phyloP scores from a whole-genome alignment of 1,139 yeast genomes.

The Pichia cactophila region DNA sequence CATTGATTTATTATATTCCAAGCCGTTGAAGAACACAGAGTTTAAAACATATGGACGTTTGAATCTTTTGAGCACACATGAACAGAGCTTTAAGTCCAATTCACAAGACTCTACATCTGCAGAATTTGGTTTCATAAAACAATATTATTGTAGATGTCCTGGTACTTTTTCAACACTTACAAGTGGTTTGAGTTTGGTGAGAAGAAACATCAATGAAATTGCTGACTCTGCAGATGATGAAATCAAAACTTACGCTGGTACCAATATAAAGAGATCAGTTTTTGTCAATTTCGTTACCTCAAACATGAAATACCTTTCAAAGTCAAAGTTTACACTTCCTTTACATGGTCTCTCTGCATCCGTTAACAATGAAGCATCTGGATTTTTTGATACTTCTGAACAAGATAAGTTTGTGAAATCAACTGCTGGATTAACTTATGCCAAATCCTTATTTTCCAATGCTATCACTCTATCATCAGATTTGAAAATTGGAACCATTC shows the following conservation, averaged over 20 bases:
- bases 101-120: conserved; percentile 30
- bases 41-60: conserved; percentile 23
- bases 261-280: conserved; percentile 25
- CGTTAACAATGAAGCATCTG: conserved; percentile 25
- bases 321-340: conserved; percentile 23
- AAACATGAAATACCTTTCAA: conserved; percentile 28
- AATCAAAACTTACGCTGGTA: conserved; percentile 30
- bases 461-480: conserved; percentile 34
- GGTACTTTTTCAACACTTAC: conserved; percentile 12
- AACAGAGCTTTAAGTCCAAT: conserved; percentile 23
- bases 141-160: conserved; percentile 11
- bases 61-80: conserved; percentile 14
- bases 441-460: conserved; percentile 32
- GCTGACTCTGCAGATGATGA: conserved; percentile 36
- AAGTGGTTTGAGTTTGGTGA: conserved; percentile 38
- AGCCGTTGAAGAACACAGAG: conserved; percentile 25
- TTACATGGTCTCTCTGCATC: conserved; percentile 20
- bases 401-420: conserved; percentile 30
- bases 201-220: conserved; percentile 37
- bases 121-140: conserved; percentile 35
- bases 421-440: conserved; percentile 14
- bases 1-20: conserved; percentile 21
- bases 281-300: conserved; percentile 18
- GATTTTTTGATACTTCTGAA: conserved; percentile 11
- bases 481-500: conserved; percentile 33